Percentiles rank a stretch among this genome's conserved stretches.
Conservation (phyloP, 495 filamentous ascomycete genomes). For the Hypomontagnella monticulosa region DNA sequence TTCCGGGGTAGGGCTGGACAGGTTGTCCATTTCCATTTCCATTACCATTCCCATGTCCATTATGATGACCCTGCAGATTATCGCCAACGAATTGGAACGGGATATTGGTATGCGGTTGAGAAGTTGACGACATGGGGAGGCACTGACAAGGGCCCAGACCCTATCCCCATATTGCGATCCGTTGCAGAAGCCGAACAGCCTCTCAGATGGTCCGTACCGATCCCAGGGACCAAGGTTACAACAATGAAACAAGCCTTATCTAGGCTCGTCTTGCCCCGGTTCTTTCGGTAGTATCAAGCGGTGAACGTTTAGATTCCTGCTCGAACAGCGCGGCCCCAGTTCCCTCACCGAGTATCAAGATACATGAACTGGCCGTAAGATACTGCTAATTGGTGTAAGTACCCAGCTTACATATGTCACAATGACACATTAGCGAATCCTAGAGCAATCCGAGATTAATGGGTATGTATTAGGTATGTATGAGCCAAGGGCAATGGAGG, state of each 20-base stretch:
- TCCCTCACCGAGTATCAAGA: background rate
- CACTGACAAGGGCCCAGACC: slow-evolving; percentile 19
- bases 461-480: background rate
- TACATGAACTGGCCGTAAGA: background rate
- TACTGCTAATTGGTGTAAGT: too few relatives aligned
- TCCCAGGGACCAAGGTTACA: slow-evolving; percentile 6
- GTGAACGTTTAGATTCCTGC: background rate
- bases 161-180: slow-evolving; percentile 23
- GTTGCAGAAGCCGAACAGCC: slow-evolving; percentile 7
- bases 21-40: background rate
- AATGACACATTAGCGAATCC: too few relatives aligned
- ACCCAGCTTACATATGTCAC: too few relatives aligned
- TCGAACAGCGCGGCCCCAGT: background rate
- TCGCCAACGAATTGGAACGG: slow-evolving; percentile 14
- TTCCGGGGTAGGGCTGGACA: slow-evolving; percentile 6
- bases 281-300: background rate
- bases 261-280: background rate
- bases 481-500: slow-evolving; percentile 2
- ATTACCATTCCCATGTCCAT: background rate
- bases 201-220: slow-evolving; percentile 14
- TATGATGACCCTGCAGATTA: slow-evolving; percentile 6
- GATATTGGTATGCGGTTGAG: slow-evolving; percentile 11
- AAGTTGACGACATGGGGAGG: slow-evolving; percentile 25
- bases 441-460: too few relatives aligned
- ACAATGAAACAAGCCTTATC: background rate